Evolutionary conservation across 768 basidiomycete species (phyloP), one percentile per base, ranked within the genome.

Genomic region (Lactarius evosmus): DNA sequence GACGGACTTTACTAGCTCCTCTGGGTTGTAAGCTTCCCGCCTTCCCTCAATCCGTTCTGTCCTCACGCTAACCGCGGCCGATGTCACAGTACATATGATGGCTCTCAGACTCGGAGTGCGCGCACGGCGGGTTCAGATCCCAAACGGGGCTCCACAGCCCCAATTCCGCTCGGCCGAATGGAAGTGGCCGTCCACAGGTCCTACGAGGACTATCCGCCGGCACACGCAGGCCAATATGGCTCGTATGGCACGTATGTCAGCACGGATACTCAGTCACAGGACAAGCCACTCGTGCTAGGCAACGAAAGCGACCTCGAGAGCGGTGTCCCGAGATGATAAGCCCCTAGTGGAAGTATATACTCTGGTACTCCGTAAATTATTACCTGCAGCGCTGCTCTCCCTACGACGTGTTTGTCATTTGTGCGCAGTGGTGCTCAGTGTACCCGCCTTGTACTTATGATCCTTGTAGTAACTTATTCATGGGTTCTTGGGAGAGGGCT

Each of bases 151-250:
- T 22, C 44, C 19, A 16, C 36, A 25, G 29, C 14, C 11, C 55
- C 46, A 2, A 41, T 61, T 29, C 49, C 49, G 2, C 29, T 65
- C 44, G 33, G 14, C 52, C 46, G 46, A 7, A n/a, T 65, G 36
- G 32, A 57, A 14, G 60, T 65, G 36, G 22, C 50, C 25, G 49
- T 49, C 16, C 36, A 58, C 51, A 66, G 30, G 22, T 25, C 38
- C 7, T 46, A 44, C 32, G 61, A 58, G 19, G 44, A 6, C 1
- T 41, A 17, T 17, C 17, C 17, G 4, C 8, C 30, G 38, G 19
- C 38, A 14, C 56, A 17, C n/a, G 25, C 32, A 6, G 49, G 19
- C 12, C 30, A 25, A 14, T 7, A 14, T 25, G 16, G 1, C 12
- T 11, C 49, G 27, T 25, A 49, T 33, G 7, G 3, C 29, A 2